Evolutionary conservation across 2,329 filamentous ascomycete genomes (phyloP).

Genomic region (Pestalotiopsis sp.): DNA sequence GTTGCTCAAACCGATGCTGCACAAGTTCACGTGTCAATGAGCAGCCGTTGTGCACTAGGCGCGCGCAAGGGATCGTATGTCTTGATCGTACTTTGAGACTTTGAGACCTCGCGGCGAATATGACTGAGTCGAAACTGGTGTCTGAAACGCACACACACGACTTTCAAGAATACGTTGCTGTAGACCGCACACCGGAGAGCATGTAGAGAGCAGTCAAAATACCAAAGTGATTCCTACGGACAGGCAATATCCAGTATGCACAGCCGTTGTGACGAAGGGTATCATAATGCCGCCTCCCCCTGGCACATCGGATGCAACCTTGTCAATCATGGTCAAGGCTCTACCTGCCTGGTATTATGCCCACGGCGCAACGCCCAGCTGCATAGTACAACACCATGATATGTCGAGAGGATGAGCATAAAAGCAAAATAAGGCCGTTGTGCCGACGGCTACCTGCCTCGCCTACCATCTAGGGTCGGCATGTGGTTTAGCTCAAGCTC

Average conservation of each 20-base stretch:
- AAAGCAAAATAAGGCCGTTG: neutral
- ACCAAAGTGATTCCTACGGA: neutral
- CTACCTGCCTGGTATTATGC: neutral
- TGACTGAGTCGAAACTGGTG: no score
- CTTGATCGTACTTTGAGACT: neutral
- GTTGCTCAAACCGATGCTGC: neutral
- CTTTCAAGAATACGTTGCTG: no score
- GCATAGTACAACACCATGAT: neutral
- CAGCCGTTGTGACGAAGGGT: neutral
- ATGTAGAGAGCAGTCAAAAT: neutral
- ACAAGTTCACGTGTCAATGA: neutral
- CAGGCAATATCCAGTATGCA: neutral
- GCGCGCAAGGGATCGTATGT: neutral
- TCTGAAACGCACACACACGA: no score
- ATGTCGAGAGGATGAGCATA: neutral
- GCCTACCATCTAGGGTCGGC: neutral
- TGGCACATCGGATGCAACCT: conserved; percentile 6
- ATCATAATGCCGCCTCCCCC: neutral
- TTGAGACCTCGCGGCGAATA: no score
- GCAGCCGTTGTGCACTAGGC: neutral
- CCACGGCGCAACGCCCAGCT: neutral
- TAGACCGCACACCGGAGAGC: neutral
- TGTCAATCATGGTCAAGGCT: neutral
- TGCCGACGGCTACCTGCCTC: neutral
- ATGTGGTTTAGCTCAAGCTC: neutral